Evolutionary conservation across 495 filamentous ascomycete species (phyloP).

Genomic region (Penicillium macrosclerotiorum): DNA sequence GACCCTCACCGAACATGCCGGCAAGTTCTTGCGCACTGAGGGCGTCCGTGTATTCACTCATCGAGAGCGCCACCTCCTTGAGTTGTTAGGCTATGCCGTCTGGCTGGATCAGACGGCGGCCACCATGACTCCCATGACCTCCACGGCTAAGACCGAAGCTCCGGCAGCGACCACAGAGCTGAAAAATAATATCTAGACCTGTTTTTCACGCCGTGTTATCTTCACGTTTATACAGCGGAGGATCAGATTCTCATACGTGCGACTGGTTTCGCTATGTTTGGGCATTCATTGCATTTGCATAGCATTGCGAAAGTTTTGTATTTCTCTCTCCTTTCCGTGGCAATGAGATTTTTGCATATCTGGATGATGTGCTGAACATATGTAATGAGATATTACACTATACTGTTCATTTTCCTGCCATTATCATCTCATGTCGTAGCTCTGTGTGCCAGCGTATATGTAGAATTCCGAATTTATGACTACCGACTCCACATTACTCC

Average conservation of each 20-base stretch:
- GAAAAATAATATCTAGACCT: neutral
- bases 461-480: too few relatives aligned
- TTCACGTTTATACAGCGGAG: too few relatives aligned
- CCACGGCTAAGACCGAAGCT: too few relatives aligned
- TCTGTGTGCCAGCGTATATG: too few relatives aligned
- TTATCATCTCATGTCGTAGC: neutral
- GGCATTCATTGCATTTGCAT: neutral
- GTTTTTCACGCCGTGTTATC: too few relatives aligned
- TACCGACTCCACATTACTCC: too few relatives aligned
- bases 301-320: neutral
- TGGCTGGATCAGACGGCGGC: constrained; percentile 32
- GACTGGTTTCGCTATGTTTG: too few relatives aligned
- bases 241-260: neutral
- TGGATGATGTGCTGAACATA: constrained; percentile 2
- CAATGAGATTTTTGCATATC: too few relatives aligned
- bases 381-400: too few relatives aligned
- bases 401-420: neutral
- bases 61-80: constrained; percentile 44
- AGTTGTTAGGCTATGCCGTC: constrained; percentile 36
- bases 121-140: too few relatives aligned
- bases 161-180: neutral
- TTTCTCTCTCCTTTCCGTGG: too few relatives aligned
- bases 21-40: constrained; percentile 25
- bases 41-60: constrained; percentile 32
- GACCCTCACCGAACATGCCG: constrained; percentile 23